Evolutionary conservation across 2,329 filamentous ascomycete genomes (phyloP).

Genomic region (Colletotrichum cordylinicola): DNA sequence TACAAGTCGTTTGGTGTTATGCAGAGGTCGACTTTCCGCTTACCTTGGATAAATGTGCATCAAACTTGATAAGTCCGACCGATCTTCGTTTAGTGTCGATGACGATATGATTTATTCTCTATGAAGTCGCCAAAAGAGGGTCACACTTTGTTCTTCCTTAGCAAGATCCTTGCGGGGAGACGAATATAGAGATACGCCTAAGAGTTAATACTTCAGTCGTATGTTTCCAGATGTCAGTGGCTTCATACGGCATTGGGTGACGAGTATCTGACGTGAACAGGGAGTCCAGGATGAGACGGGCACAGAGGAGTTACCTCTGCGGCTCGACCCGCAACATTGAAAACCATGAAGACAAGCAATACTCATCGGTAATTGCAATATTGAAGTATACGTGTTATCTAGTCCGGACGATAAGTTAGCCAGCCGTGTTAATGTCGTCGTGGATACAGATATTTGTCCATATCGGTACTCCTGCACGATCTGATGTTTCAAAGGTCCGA

Average conservation of each 20-base stretch:
- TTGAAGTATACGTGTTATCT: neutral
- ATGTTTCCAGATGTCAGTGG: neutral
- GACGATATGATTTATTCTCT: neutral
- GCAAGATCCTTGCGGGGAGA: neutral
- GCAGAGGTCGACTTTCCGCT: neutral
- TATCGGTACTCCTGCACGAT: neutral
- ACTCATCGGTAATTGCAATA: neutral
- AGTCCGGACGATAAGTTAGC: neutral
- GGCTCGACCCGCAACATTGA: neutral
- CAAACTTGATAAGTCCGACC: neutral
- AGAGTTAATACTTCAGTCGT: neutral
- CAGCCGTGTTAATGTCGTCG: neutral
- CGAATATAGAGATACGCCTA: neutral
- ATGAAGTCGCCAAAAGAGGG: neutral
- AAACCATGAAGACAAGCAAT: neutral
- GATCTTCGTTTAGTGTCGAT: neutral
- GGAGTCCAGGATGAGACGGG: neutral
- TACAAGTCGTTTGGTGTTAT: neutral
- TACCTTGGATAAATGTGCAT: neutral
- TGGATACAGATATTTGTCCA: neutral
- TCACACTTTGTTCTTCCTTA: neutral
- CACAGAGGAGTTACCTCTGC: neutral
- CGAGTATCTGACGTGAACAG: neutral
- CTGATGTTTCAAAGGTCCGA: neutral
- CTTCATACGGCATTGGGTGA: rapidly evolving